phyloP scores from a whole-genome alignment of 352 stramenopile genomes.

The Poterioochromonas sp. region DNA sequence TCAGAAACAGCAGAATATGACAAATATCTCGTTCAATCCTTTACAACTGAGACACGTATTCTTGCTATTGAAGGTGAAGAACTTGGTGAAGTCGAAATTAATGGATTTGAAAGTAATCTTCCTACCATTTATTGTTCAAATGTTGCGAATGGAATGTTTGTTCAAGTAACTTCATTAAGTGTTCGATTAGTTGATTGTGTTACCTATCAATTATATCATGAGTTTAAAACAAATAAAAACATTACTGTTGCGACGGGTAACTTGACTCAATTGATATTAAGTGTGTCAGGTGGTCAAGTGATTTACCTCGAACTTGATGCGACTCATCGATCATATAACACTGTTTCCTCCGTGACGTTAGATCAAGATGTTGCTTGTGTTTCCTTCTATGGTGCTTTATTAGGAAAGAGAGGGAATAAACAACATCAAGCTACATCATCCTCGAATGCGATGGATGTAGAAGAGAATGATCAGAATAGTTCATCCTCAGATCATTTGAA shows the following conservation, averaged over 20 bases:
- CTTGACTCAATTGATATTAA: conserved; percentile 72
- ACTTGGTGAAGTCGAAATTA: conserved; percentile 78
- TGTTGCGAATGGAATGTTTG: conserved; percentile 61
- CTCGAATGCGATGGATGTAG: conserved; percentile 27
- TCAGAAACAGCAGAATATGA: conserved; percentile 48
- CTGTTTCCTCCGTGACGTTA: conserved; percentile 50
- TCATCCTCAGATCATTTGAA: too few relatives aligned
- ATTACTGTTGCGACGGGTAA: conserved; percentile 61
- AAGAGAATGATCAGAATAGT: neutral
- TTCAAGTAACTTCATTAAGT: conserved; percentile 81
- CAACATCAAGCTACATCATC: neutral
- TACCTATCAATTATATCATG: conserved; percentile 55
- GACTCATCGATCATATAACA: neutral
- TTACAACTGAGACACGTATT: conserved; percentile 87
- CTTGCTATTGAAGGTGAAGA: conserved; percentile 77
- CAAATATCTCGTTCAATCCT: conserved; percentile 75
- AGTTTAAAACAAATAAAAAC: conserved; percentile 60
- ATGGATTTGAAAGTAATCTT: conserved; percentile 58
- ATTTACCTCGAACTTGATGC: conserved; percentile 73
- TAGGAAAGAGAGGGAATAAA: too few relatives aligned
- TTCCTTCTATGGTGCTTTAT: neutral
- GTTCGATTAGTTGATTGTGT: conserved; percentile 71
- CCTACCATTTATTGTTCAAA: conserved; percentile 88
- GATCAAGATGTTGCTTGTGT: conserved; percentile 84
- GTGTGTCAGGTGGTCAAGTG: conserved; percentile 71